Conservation (phyloP, 2,329 filamentous ascomycete species). For the Talaromyces verruculosus region DNA sequence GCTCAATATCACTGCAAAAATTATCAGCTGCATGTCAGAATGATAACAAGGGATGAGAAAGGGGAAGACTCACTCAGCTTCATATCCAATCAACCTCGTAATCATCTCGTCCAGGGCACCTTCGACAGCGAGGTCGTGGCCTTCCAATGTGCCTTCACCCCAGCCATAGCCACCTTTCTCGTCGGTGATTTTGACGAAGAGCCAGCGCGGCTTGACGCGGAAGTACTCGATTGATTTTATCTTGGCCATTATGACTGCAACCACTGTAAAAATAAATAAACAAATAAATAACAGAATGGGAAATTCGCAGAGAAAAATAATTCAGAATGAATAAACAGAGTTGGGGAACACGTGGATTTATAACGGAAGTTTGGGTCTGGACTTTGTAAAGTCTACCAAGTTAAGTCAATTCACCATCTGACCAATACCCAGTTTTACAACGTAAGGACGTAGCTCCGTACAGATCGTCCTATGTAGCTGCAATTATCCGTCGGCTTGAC, state of each 20-base stretch:
- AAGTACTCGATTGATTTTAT: constrained; percentile 71
- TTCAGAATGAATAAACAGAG: neutral
- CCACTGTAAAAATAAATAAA: too few species aligned
- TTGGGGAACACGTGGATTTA: neutral
- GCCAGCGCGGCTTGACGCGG: constrained; percentile 70
- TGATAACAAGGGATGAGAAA: too few species aligned
- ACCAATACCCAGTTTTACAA: neutral
- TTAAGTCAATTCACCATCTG: neutral
- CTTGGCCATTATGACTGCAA: constrained; percentile 53
- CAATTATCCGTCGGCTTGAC: neutral
- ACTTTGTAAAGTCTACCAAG: neutral
- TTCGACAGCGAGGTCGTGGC: constrained; percentile 71
- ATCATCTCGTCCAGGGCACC: constrained; percentile 69
- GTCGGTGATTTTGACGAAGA: constrained; percentile 75
- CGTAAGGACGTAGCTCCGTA: neutral
- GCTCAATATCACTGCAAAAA: constrained; percentile 77
- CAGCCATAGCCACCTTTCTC: constrained; percentile 64
- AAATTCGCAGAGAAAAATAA: neutral
- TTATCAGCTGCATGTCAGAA: too few species aligned
- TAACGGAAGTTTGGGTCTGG: neutral
- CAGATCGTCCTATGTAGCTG: neutral
- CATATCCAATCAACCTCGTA: constrained; percentile 62
- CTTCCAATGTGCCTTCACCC: constrained; percentile 74
- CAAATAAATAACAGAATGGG: too few species aligned
- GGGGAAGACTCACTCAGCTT: constrained; percentile 60